Evolutionary conservation across 2,329 filamentous ascomycete genomes (phyloP), one percentile per base, ranked within the genome.

Genomic region (Diaporthe amygdali): DNA sequence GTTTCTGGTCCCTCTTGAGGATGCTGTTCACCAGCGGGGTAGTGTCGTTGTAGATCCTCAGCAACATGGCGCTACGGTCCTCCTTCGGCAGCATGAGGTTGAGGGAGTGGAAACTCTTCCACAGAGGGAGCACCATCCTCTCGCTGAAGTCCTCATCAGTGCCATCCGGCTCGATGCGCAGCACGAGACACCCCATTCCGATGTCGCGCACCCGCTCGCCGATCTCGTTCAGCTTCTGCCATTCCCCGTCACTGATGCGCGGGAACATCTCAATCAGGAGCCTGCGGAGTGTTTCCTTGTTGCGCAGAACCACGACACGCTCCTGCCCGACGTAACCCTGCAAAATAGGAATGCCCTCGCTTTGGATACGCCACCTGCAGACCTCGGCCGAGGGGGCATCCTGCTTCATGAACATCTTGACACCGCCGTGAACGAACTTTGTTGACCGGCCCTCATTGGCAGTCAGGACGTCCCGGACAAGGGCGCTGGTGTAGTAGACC

Each of bases 341-440:
- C 44, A 98, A 87, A 75, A 99, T 95, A 12, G 93, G 91, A 84
- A 99, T 91, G 30, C 96, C 96, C 82, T 99, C 96, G 15, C 92
- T 93, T 85, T 99, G 96, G 76, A 99, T 96, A 56, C 96, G 91
- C 96, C 96, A 99, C 71, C 92, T 90, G 84, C 95, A 97, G 41
- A 96, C 93, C 68, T 95, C 92, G 44, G 92, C 91, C 6, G 92
- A 93, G 72, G 97, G 95, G 0, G 94, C 93, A 78, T 98, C 95
- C 81, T 98, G 96, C 85, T 97, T 97, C 86, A 98, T 96, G 81
- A 97, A 99, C 94, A 98, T 98, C 84, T 97, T 97, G 41, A 99
- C 95, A 74, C 96, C 96, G 64, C 93, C 96, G 82, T 99, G 96
- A 63, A 99, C 93, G 79, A 99, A 97, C 81, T 96, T 97, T 82